phyloP scores from a whole-genome alignment of 2,329 filamentous ascomycete species.

The Ceratocystis smalleyi region DNA sequence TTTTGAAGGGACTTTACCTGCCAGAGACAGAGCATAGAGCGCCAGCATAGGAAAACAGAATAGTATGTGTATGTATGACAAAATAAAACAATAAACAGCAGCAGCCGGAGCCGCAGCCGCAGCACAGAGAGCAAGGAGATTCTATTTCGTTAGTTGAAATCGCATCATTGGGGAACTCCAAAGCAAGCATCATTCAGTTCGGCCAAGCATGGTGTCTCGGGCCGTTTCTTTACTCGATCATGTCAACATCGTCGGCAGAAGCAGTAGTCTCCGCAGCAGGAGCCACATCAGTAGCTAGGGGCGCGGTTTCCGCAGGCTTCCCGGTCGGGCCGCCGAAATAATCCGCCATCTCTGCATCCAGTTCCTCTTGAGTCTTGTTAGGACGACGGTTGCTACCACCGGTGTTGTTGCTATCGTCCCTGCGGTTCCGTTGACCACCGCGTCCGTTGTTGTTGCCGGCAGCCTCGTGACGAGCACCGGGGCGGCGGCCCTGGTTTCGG shows the following conservation, averaged over 20 bases:
- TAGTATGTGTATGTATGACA: background rate
- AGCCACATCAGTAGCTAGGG: background rate
- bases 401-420: slow-evolving; percentile 23
- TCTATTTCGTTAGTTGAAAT: background rate
- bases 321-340: slow-evolving; percentile 49
- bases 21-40: too few species aligned
- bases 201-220: background rate
- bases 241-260: slow-evolving; percentile 47
- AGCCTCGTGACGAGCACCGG: slow-evolving; percentile 33
- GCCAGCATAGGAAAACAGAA: background rate
- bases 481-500: slow-evolving; percentile 32
- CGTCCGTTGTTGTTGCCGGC: slow-evolving; percentile 21
- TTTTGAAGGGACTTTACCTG: too few species aligned
- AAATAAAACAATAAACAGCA: background rate
- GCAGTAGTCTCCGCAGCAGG: background rate
- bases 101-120: background rate
- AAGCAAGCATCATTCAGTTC: background rate
- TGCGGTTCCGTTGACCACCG: slow-evolving; percentile 24
- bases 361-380: slow-evolving; percentile 77
- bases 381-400: slow-evolving; percentile 38
- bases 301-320: slow-evolving; percentile 17
- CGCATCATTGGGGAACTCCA: background rate
- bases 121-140: background rate
- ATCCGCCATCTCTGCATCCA: slow-evolving; percentile 94
- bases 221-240: slow-evolving; percentile 42